phyloP scores from a whole-genome alignment of 441 rosid genomes.

The Syzygium malaccense region DNA sequence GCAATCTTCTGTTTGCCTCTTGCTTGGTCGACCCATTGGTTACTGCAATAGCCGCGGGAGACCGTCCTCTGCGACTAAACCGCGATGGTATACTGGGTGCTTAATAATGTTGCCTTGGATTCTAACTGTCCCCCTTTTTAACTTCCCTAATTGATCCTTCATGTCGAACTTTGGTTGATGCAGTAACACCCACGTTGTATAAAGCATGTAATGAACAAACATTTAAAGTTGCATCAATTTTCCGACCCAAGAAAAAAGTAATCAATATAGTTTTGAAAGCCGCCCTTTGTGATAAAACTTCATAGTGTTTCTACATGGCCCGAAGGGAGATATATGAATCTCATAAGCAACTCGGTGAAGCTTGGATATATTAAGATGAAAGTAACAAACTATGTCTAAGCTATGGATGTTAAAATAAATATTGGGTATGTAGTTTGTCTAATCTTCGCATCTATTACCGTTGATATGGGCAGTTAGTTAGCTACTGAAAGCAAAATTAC shows the following conservation, averaged over 20 bases:
- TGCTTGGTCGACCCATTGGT: neutral
- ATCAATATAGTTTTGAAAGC: neutral
- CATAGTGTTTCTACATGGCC: accelerated
- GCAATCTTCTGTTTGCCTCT: neutral
- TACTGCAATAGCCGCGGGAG: neutral
- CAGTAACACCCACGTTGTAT: neutral
- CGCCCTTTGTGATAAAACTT: accelerated
- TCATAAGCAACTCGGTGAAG: neutral
- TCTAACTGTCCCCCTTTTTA: too few relatives aligned
- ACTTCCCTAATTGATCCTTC: neutral
- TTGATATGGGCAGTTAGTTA: neutral
- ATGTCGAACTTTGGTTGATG: neutral
- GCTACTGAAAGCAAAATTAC: neutral
- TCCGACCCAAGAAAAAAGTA: too few relatives aligned
- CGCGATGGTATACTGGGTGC: neutral
- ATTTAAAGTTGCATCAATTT: neutral
- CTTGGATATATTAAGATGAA: neutral
- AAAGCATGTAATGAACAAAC: neutral
- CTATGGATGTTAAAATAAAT: neutral
- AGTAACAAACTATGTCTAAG: neutral
- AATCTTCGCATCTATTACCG: neutral
- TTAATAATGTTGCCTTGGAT: neutral
- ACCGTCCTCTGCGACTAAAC: neutral
- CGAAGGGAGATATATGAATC: neutral
- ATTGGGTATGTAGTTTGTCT: accelerated